Evolutionary conservation across 2,329 filamentous ascomycete genomes (phyloP), one percentile per base, ranked within the genome.

Genomic region (Biscogniauxia marginata): DNA sequence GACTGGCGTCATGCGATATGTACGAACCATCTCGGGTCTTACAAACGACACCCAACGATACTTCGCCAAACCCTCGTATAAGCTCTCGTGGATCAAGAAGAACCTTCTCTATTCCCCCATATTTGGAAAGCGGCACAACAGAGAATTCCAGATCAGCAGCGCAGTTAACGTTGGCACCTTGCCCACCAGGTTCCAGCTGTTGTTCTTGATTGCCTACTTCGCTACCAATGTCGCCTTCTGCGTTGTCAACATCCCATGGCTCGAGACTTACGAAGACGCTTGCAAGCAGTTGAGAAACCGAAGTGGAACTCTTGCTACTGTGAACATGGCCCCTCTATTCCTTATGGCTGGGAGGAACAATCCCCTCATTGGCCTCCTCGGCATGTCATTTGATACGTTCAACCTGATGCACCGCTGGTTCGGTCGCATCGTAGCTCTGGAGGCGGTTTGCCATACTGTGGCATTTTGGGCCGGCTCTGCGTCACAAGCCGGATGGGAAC

Each of bases 351-450:
- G 87, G 45, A 82, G 89, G 65, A 93, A 92, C 76, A 93, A 93
- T 74, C 88, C 88, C 20, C 78, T 93, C 62, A 91, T 93, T 68
- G 78, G 79, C 58, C 77, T 89, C 62, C 79, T 90, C 52, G 85
- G 85, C 59, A 85, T 93, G 61, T 90, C 87, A 3, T 93, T 92
- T 71, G 89, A 93, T 71, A 91, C 88, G 1, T 92, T 90, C 79
- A 93, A 93, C 75, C 74, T 93, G 59, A 78, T 93, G 56, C 89
- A 93, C 73, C 84, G 90, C 59, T 93, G 89, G 89, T 82, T 91
- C 60, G 89, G 89, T 64, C 85, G 89, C 43, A 90, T 92, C 57
- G 87, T 89, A 22, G 80, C 88, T 18, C 74, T 90, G 13, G 88
- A 93, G 70, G 79, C 85, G 8, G 63, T 92, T 44, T 77, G 82